Conservation (phyloP, 2,329 filamentous ascomycete species). For the Fusarium buxicola region DNA sequence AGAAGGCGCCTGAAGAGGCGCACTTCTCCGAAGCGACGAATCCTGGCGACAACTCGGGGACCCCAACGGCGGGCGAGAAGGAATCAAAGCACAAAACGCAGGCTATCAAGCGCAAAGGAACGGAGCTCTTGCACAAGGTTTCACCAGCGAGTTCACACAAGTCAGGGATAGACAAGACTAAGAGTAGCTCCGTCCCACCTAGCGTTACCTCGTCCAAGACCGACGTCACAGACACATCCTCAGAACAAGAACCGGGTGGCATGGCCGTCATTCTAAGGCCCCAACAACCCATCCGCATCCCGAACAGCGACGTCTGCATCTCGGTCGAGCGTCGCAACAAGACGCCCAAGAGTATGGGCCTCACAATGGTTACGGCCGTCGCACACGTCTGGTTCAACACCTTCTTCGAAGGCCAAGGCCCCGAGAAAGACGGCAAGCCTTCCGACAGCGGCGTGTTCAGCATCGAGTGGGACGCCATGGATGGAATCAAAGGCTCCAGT, state of each 20-base stretch:
- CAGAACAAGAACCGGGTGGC: slow-evolving; percentile 67
- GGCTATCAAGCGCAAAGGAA: slow-evolving; percentile 46
- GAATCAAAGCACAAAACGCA: slow-evolving; percentile 30
- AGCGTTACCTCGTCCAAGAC: slow-evolving; percentile 33
- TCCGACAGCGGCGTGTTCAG: slow-evolving; percentile 73
- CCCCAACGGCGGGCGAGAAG: slow-evolving; percentile 16
- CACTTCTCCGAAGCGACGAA: slow-evolving; percentile 49
- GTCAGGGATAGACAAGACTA: slow-evolving; percentile 36
- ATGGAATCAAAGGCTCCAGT: slow-evolving; percentile 91
- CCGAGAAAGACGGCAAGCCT: slow-evolving; percentile 73
- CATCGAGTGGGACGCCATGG: slow-evolving; percentile 77
- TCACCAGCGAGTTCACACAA: slow-evolving; percentile 37
- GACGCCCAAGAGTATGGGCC: slow-evolving; percentile 78
- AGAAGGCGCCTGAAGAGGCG: slow-evolving; percentile 54
- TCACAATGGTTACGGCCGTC: slow-evolving; percentile 91
- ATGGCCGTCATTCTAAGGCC: slow-evolving; percentile 85
- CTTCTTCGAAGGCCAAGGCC: slow-evolving; percentile 87
- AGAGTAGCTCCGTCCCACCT: slow-evolving; percentile 31
- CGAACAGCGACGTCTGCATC: slow-evolving; percentile 89
- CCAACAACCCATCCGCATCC: slow-evolving; percentile 72
- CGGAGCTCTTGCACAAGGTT: slow-evolving; percentile 51
- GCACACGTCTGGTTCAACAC: slow-evolving; percentile 98
- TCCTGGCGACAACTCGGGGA: slow-evolving; percentile 10
- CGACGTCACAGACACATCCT: slow-evolving; percentile 31
- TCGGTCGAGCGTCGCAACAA: slow-evolving; percentile 88